Base-by-base conservation (phyloP, 345 rosid species). In the Syzygium grande region DNA sequence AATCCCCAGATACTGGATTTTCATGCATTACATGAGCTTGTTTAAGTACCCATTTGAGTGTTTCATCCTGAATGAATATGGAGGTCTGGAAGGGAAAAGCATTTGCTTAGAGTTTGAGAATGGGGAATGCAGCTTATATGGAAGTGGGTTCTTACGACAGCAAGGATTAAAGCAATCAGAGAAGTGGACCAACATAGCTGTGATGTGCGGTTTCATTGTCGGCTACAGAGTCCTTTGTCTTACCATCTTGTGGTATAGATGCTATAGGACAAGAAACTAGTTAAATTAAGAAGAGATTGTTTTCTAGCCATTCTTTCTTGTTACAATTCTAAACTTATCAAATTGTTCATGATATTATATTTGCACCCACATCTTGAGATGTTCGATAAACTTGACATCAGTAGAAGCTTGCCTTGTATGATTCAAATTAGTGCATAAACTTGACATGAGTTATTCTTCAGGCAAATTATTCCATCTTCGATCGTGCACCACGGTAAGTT, bases 41-140 rank as follows among this genome's bases (percentile, higher is more conserved):
- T 97, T 97, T 61, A 94, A 95, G 94, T 95, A 94, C 91, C 97
- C 96, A 52, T 97, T 94, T 59, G 99, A 97, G 90, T 95, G 98
- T 61, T 92, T 97, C 51, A 84, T 96, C 89, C 90, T 96, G 63
- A 97, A 95, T 84, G 97, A 97, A 91, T 95, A 92, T 85, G 96
- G 96, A 87, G 96, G 95, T 85, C 91, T 92, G 23, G 80, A 86
- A 85, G 96, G 95, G 14, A 86, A 59, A 22, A 87, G 79, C 61
- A 92, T 87, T 80, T 95, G 96, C 91, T 17, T 95, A 17, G 91
- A 90, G 14, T 79, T 86, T 56, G 85, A 90, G 56, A 27, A 87
- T 49, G 93, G 92, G 19, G 89, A 86, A 41, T 95, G 95, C 88
- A 86, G 65, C 38, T 89, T 92, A 87, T 63, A 85, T 63, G 95